Evolutionary conservation across 2,329 filamentous ascomycete genomes (phyloP).

Genomic region (Chaetomium sp.): DNA sequence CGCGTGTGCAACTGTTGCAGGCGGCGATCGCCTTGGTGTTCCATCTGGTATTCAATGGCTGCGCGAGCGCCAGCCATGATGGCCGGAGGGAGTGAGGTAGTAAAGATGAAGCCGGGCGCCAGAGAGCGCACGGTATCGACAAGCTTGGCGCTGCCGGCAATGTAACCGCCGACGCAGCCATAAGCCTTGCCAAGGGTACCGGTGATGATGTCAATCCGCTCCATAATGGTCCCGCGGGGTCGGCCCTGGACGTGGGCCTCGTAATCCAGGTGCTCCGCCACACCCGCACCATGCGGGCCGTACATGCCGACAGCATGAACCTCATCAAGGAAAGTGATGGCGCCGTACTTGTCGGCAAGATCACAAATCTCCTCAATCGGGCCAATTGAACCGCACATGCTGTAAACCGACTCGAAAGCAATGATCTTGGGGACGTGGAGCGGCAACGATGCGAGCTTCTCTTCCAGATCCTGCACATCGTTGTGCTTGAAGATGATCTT

Average conservation of each 20-base stretch:
- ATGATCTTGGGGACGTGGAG: constrained; percentile 91
- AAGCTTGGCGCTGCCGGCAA: constrained; percentile 78
- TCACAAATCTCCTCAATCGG: constrained; percentile 96
- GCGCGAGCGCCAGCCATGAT: constrained; percentile 92
- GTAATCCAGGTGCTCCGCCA: constrained; percentile 95
- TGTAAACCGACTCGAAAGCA: constrained; percentile 97
- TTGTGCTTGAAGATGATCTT: constrained; percentile 99
- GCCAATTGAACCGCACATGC: constrained; percentile 97
- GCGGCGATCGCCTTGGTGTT: constrained; percentile 75
- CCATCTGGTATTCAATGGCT: constrained; percentile 90
- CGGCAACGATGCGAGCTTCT: constrained; percentile 82
- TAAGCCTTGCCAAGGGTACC: constrained; percentile 97
- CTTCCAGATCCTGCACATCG: constrained; percentile 85
- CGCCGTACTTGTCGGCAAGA: constrained; percentile 93
- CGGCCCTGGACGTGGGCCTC: constrained; percentile 72
- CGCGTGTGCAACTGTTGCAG: constrained; percentile 96
- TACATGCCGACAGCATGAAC: constrained; percentile 99
- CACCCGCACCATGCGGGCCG: constrained; percentile 87
- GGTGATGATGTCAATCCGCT: constrained; percentile 95
- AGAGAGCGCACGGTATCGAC: constrained; percentile 92
- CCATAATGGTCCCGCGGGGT: constrained; percentile 80
- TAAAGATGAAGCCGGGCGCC: constrained; percentile 97
- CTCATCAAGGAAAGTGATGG: constrained; percentile 95
- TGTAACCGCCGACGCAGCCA: constrained; percentile 95
- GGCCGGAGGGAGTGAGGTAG: constrained; percentile 88